Evolutionary conservation across 805 yeast genomes (phyloP).

Genomic region (Wickerhamomyces subpelliculosus): DNA sequence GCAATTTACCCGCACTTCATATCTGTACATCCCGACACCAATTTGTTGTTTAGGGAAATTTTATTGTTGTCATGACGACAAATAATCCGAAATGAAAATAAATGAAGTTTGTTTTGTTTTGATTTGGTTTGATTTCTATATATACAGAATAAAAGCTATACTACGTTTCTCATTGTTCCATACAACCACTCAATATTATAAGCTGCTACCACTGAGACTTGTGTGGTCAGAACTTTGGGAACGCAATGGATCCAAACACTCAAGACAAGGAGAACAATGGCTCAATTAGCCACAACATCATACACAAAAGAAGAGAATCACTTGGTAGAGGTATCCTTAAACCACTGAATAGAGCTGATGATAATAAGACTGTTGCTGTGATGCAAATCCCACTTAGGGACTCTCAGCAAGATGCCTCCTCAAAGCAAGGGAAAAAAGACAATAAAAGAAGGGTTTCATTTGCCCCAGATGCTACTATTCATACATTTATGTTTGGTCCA

Average conservation of each 20-base stretch:
- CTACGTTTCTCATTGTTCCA: too few species aligned
- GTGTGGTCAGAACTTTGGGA: too few species aligned
- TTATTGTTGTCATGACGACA: not conserved
- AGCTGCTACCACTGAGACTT: too few species aligned
- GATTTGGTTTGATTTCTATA: too few species aligned
- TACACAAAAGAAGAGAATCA: slow-evolving; percentile 17
- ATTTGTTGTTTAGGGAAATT: too few species aligned
- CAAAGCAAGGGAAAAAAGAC: slow-evolving; percentile 8
- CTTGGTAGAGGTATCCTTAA: slow-evolving; percentile 19
- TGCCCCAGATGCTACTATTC: slow-evolving; percentile 25
- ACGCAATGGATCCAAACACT: not conserved
- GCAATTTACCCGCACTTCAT: too few species aligned
- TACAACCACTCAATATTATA: too few species aligned
- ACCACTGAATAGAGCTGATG: slow-evolving; percentile 6
- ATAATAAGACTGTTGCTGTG: slow-evolving; percentile 9
- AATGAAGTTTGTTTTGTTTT: not conserved
- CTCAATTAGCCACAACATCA: not conserved
- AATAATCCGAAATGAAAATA: not conserved
- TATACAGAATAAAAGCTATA: too few species aligned
- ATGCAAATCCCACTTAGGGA: slow-evolving; percentile 15
- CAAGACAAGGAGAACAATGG: not conserved
- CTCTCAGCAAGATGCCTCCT: slow-evolving; percentile 1
- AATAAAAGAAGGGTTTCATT: slow-evolving; percentile 23
- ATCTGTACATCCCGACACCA: too few species aligned
- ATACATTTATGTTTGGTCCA: slow-evolving; percentile 19